These are phyloP conservation scores for Solanum clarkiae DNA, from an alignment of 257 asterid species.

Conservation along the genomic window DNA sequence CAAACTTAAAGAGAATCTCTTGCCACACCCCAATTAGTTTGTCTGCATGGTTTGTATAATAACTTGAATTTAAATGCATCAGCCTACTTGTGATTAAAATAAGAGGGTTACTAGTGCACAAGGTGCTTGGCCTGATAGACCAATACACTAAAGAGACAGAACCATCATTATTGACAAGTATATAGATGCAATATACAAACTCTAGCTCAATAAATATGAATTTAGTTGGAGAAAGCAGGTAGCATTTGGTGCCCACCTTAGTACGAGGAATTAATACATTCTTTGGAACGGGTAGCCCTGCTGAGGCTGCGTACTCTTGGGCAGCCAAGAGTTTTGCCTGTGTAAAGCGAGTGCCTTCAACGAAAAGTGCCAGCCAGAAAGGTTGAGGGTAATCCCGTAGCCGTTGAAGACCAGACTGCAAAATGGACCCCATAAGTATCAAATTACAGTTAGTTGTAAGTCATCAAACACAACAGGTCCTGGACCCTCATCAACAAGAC, in stretches of 20 bases:
- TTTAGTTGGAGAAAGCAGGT: background rate
- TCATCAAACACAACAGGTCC: background rate
- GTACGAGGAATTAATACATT: constrained; percentile 95
- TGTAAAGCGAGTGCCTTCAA: constrained; percentile 94
- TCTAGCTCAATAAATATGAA: background rate
- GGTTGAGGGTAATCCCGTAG: constrained; percentile 80
- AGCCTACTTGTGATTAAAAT: background rate
- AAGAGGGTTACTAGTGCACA: too few species aligned
- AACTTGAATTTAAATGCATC: background rate
- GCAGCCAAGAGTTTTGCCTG: constrained; percentile 93
- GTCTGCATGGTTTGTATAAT: background rate
- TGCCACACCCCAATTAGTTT: background rate
- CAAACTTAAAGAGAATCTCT: background rate
- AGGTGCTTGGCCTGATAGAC: too few species aligned
- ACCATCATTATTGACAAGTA: too few species aligned
- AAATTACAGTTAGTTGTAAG: background rate
- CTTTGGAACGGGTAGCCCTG: constrained; percentile 74
- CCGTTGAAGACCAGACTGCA: constrained; percentile 66
- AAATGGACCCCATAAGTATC: constrained; percentile 2
- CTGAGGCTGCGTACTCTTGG: constrained; percentile 81
- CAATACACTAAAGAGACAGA: too few species aligned
- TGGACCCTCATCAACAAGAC: background rate
- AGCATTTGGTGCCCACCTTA: constrained; percentile 35
- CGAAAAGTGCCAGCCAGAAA: constrained; percentile 92
- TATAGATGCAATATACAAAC: background rate